phyloP scores from a whole-genome alignment of 495 filamentous ascomycete genomes.

The Rhypophila decipiens region DNA sequence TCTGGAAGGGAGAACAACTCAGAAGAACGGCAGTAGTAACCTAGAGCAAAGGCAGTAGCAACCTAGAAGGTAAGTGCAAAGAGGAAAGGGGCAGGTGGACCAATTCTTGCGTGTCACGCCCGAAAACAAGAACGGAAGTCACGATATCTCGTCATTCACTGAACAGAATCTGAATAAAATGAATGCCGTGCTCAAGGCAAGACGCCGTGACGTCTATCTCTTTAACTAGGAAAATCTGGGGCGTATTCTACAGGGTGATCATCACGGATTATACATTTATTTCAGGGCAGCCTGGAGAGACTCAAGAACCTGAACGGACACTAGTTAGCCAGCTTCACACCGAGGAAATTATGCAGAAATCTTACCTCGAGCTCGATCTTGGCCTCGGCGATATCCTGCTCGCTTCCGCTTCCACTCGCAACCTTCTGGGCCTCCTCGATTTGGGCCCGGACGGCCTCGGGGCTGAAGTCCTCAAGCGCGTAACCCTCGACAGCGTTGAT shows the following conservation, averaged over 20 bases:
- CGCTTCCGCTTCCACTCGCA: slow-evolving; percentile 80
- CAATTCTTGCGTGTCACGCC: too few relatives aligned
- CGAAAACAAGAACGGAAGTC: neutral
- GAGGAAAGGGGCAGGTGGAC: too few relatives aligned
- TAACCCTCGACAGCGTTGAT: slow-evolving; percentile 97
- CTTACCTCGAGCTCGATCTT: slow-evolving; percentile 96
- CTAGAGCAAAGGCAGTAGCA: too few relatives aligned
- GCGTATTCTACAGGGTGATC: slow-evolving; percentile 25
- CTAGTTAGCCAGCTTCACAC: slow-evolving; percentile 1
- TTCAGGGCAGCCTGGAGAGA: slow-evolving; percentile 69
- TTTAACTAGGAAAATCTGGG: slow-evolving; percentile 26
- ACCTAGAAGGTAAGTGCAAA: too few relatives aligned
- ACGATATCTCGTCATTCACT: neutral
- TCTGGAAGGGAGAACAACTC: too few relatives aligned
- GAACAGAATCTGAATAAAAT: too few relatives aligned
- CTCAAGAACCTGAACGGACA: slow-evolving; percentile 31
- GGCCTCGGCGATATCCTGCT: slow-evolving; percentile 96
- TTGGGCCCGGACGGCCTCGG: slow-evolving; percentile 72
- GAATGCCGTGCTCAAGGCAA: slow-evolving; percentile 16
- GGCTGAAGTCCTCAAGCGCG: slow-evolving; percentile 90
- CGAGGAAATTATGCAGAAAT: neutral
- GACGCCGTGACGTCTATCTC: slow-evolving; percentile 16
- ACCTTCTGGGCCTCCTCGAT: slow-evolving; percentile 94
- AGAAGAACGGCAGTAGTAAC: too few relatives aligned
- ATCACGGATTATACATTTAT: slow-evolving; percentile 40